Conservation (phyloP, 129 eudicot species). For the Flaveria ramosissima region DNA sequence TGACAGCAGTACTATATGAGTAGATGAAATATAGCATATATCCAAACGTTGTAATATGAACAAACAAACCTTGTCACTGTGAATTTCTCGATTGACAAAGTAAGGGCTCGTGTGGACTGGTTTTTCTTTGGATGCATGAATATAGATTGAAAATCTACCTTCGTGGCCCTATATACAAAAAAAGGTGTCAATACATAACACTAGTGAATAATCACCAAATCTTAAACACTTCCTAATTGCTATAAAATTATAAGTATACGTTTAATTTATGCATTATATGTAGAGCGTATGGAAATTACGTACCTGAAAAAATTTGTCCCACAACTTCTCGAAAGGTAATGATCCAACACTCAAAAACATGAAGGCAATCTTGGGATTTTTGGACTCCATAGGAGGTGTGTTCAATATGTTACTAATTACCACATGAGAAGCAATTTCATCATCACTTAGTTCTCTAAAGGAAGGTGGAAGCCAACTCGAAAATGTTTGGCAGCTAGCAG, state of each 20-base stretch:
- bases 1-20: not conserved
- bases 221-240: not conserved
- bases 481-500: constrained; percentile 15
- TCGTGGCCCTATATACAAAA: constrained; percentile 70
- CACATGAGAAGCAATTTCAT: constrained; percentile 5
- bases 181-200: constrained; percentile 13
- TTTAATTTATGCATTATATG: not conserved
- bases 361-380: constrained; percentile 17
- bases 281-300: not conserved
- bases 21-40: not conserved
- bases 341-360: constrained; percentile 69
- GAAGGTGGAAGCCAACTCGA: constrained; percentile 58
- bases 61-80: constrained; percentile 69
- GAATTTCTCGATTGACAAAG: constrained; percentile 76
- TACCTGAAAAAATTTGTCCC: constrained; percentile 95
- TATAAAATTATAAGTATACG: not conserved
- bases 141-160: constrained; percentile 85
- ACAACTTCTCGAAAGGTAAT: constrained; percentile 86
- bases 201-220: not conserved
- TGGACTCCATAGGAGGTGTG: constrained; percentile 14
- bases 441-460: constrained; percentile 53
- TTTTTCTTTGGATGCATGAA: constrained; percentile 83
- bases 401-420: constrained; percentile 9
- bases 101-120: constrained; percentile 85
- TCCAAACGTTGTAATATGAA: not conserved